A percentile compares a stretch with the other conserved stretches of the same genome.
Evolutionary conservation across 1,139 yeast genomes (phyloP).

Genomic region (Magnusiomyces fungicola): DNA sequence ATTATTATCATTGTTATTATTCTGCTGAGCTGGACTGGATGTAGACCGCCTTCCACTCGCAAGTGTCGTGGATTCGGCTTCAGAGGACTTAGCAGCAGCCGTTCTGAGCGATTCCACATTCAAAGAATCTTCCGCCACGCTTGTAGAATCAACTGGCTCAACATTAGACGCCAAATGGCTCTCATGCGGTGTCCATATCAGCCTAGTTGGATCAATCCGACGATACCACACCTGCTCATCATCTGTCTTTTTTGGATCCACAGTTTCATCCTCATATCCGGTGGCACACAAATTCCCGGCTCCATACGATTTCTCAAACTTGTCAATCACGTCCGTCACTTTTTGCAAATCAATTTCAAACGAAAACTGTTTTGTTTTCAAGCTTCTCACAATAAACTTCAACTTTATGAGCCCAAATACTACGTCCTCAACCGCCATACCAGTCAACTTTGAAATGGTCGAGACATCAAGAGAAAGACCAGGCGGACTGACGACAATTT

Average conservation of each 20-base stretch:
- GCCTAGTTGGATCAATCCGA: constrained; percentile 41
- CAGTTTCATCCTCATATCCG: neutral
- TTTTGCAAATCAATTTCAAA: neutral
- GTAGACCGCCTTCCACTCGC: too few relatives aligned
- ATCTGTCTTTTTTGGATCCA: neutral
- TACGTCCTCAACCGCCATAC: constrained; percentile 78
- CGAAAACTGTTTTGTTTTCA: neutral
- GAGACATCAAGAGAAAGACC: constrained; percentile 43
- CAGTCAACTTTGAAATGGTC: constrained; percentile 60
- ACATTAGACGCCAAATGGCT: too few relatives aligned
- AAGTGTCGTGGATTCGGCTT: too few relatives aligned
- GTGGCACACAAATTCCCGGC: neutral
- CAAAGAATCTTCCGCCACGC: too few relatives aligned
- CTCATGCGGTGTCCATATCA: constrained; percentile 54
- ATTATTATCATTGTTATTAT: too few relatives aligned
- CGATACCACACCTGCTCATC: neutral
- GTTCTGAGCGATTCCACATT: too few relatives aligned
- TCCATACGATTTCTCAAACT: neutral
- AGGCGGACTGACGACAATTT: neutral
- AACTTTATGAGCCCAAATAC: constrained; percentile 79
- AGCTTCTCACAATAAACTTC: constrained; percentile 44
- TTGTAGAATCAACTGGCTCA: too few relatives aligned
- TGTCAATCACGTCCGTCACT: neutral
- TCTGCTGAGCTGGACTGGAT: too few relatives aligned
- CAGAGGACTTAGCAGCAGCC: too few relatives aligned